phyloP scores from a whole-genome alignment of 2,329 filamentous ascomycete genomes.

The Penicillium sp. region DNA sequence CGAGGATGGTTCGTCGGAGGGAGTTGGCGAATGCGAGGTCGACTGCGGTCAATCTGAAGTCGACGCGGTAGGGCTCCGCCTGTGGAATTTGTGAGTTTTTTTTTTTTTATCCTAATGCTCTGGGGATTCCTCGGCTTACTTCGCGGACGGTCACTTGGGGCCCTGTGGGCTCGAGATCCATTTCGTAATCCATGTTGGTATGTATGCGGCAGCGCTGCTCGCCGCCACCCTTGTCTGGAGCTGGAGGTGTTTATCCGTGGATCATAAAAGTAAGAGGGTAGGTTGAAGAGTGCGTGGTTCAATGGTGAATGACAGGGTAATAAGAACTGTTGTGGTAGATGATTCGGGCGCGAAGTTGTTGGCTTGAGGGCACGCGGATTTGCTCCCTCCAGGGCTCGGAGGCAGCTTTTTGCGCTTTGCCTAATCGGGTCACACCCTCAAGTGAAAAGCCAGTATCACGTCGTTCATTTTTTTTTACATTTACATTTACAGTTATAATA shows the following conservation, averaged over 20 bases:
- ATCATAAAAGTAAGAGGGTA: not conserved
- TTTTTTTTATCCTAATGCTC: not conserved
- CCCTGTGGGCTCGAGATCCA: constrained; percentile 50
- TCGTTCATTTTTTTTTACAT: not conserved
- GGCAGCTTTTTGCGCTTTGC: constrained; percentile 25
- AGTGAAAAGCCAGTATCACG: not conserved
- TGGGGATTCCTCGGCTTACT: constrained; percentile 25
- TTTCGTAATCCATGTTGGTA: constrained; percentile 46
- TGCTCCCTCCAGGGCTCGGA: constrained; percentile 19
- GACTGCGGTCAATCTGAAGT: constrained; percentile 87
- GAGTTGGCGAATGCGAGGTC: constrained; percentile 92
- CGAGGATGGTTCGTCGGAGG: constrained; percentile 83
- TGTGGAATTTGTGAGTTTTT: constrained; percentile 39
- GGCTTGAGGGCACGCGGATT: constrained; percentile 21
- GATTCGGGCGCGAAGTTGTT: constrained; percentile 7
- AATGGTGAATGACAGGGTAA: not conserved
- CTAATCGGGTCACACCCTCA: constrained; percentile 21
- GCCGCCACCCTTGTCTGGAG: constrained; percentile 20
- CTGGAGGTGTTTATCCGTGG: constrained; percentile 8
- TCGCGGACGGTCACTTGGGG: constrained; percentile 51
- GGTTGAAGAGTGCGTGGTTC: not conserved
- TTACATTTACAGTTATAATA: not conserved
- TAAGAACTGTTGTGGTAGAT: constrained; percentile 3
- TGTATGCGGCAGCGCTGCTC: constrained; percentile 25
- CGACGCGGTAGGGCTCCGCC: constrained; percentile 77